Conservation (phyloP, 2,329 filamentous ascomycete genomes). For the Rhexocercosporidium sp. region DNA sequence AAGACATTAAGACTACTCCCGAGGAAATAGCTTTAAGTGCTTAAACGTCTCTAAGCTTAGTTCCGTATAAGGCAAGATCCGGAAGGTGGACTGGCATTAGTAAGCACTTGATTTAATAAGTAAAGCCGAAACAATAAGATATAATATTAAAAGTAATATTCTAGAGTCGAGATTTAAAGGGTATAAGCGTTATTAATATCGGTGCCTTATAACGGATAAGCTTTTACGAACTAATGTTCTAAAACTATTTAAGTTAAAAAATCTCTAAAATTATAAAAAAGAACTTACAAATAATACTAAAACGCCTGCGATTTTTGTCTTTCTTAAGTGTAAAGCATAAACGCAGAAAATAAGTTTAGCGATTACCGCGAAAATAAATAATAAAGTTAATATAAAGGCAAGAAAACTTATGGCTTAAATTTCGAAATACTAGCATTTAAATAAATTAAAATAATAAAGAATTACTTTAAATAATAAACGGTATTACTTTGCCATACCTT, state of each 20-base stretch:
- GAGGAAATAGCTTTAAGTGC: not conserved
- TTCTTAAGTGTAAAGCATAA: not conserved
- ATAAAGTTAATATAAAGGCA: not conserved
- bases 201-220: not conserved
- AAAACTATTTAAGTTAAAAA: not conserved
- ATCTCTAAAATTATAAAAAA: not conserved
- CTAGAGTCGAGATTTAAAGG: not conserved
- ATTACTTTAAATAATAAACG: not conserved
- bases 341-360: not conserved
- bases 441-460: not conserved
- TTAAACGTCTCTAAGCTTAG: not conserved
- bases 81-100: not conserved
- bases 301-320: not conserved
- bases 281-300: not conserved
- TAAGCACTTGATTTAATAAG: not conserved
- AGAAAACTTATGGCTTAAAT: not conserved
- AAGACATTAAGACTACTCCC: not conserved
- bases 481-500: not conserved
- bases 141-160: not conserved
- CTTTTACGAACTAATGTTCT: not conserved
- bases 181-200: not conserved
- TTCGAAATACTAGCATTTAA: not conserved
- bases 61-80: not conserved
- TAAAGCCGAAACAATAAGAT: not conserved
- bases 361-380: not conserved